A percentile compares a stretch with the other conserved stretches of the same genome.
Evolutionary conservation across 768 basidiomycete species (phyloP).

Genomic region (Candolleomyces efflorescens): DNA sequence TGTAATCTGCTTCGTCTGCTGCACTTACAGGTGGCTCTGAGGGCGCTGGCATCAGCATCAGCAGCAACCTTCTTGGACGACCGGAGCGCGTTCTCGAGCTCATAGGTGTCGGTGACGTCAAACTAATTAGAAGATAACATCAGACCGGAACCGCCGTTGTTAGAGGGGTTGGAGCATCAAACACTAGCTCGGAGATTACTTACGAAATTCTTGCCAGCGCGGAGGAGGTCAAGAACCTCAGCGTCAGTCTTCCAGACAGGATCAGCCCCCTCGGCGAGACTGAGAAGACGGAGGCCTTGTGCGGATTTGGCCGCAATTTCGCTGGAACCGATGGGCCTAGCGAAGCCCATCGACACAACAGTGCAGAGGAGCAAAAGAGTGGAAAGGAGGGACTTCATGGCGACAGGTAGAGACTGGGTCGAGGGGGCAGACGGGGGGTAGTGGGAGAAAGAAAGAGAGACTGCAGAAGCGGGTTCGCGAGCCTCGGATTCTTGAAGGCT

Average conservation of each 20-base stretch:
- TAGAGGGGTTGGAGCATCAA: not conserved
- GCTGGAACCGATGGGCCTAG: slow-evolving; percentile 25
- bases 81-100: slow-evolving; percentile 22
- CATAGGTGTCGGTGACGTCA: slow-evolving; percentile 38
- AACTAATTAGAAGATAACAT: slow-evolving; percentile 21
- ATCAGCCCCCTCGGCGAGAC: slow-evolving; percentile 29
- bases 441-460: not conserved
- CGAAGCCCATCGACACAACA: slow-evolving; percentile 21
- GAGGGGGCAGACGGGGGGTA: not conserved
- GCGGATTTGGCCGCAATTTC: slow-evolving; percentile 31
- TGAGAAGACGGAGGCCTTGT: slow-evolving; percentile 32
- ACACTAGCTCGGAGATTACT: slow-evolving; percentile 6
- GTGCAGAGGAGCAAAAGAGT: slow-evolving; percentile 14
- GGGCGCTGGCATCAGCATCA: too few species aligned
- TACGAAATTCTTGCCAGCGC: slow-evolving; percentile 32
- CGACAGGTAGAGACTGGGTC: not conserved
- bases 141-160: not conserved
- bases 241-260: slow-evolving; percentile 39
- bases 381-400: slow-evolving; percentile 6
- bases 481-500: not conserved
- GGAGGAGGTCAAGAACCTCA: slow-evolving; percentile 31
- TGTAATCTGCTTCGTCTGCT: too few species aligned
- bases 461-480: not conserved
- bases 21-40: slow-evolving; percentile 25
- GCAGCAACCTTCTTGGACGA: slow-evolving; percentile 12